These are phyloP conservation scores for Cyberlindnera petersonii DNA, from an alignment of 805 yeast genomes.

Conservation along the genomic window DNA sequence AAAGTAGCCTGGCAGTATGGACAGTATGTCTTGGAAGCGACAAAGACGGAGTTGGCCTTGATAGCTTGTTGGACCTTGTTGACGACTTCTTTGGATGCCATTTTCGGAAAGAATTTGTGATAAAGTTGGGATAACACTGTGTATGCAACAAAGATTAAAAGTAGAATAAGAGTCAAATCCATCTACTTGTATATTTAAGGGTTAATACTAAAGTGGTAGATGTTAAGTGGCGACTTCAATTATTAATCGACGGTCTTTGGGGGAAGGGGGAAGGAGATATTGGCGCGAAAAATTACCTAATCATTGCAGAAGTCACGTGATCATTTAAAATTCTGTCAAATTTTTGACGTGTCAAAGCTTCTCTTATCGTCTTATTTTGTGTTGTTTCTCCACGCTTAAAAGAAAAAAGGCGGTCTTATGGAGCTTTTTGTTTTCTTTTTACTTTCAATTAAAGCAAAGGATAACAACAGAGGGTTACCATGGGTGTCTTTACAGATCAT, in stretches of 20 bases:
- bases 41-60: conserved; percentile 61
- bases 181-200: not conserved
- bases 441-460: not conserved
- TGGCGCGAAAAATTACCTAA: no score
- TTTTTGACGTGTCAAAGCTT: no score
- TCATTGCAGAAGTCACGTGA: no score
- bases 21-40: conserved; percentile 79
- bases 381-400: no score
- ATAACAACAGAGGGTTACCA: conserved; percentile 21
- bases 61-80: conserved; percentile 61
- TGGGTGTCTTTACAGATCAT: conserved; percentile 57
- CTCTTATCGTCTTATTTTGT: no score
- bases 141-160: conserved; percentile 3
- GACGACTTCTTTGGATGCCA: conserved; percentile 57
- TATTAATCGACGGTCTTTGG: no score
- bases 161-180: not conserved
- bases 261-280: no score
- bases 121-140: conserved; percentile 1
- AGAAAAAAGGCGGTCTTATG: no score
- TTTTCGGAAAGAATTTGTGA: conserved; percentile 25
- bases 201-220: not conserved
- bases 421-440: no score
- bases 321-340: no score
- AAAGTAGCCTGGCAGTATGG: conserved; percentile 55
- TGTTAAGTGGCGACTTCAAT: no score